Conservation (phyloP, 331 rosid genomes). For the Saraca asoca region DNA sequence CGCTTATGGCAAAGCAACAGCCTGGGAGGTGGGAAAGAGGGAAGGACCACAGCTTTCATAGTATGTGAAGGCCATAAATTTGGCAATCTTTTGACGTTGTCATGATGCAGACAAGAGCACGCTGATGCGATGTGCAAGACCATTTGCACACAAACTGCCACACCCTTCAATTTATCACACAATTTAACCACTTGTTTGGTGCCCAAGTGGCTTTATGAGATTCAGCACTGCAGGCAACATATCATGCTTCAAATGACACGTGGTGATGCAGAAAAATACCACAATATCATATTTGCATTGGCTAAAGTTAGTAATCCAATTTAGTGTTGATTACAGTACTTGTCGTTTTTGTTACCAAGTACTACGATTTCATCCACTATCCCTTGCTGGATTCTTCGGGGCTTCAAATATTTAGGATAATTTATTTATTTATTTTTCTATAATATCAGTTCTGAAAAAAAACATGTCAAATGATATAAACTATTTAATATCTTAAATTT, state of each 20-base stretch:
- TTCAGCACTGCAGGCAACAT: constrained; percentile 11
- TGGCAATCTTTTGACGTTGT: neutral
- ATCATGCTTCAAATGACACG: constrained; percentile 1
- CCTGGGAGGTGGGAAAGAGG: neutral
- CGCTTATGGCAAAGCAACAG: neutral
- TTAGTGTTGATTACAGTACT: no score
- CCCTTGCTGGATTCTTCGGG: no score
- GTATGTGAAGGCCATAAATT: neutral
- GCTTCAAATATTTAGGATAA: no score
- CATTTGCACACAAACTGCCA: constrained; percentile 5
- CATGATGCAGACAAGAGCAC: no score
- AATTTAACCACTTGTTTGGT: constrained; percentile 7
- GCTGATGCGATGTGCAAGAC: constrained; percentile 28
- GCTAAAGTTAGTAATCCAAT: no score
- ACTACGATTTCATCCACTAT: no score
- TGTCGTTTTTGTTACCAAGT: no score
- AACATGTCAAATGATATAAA: no score
- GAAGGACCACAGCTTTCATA: constrained; percentile 17
- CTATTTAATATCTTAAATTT: no score
- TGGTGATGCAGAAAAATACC: neutral
- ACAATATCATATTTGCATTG: no score
- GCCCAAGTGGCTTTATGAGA: constrained; percentile 15
- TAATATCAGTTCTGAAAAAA: no score
- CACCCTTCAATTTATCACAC: neutral
- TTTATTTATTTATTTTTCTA: no score